Conservation (phyloP, 208 protist species). For the Wallacemonas sp. region DNA sequence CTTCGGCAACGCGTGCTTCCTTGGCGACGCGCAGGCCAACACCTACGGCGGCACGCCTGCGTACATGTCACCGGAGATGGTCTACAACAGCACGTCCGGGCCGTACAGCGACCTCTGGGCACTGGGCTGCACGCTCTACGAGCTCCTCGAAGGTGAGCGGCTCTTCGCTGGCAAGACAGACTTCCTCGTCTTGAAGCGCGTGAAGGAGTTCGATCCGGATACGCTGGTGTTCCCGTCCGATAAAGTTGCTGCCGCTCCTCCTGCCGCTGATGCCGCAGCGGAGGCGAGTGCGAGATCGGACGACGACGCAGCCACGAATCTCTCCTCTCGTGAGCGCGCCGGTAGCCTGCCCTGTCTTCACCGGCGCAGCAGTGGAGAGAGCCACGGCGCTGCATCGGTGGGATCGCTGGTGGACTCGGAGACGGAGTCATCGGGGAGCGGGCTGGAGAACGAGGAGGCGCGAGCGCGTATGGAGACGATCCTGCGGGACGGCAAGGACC, state of each 20-base stretch:
- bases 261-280: too few species aligned
- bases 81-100: conserved; percentile 72
- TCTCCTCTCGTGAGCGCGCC: neutral
- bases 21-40: conserved; percentile 64
- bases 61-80: conserved; percentile 90
- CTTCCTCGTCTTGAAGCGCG: conserved; percentile 62
- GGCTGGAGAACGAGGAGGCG: neutral
- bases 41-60: conserved; percentile 70
- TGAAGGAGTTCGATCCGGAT: conserved; percentile 40
- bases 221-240: conserved; percentile 2
- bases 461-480: conserved; percentile 24
- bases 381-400: too few species aligned
- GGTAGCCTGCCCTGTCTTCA: neutral
- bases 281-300: too few species aligned
- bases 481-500: conserved; percentile 53
- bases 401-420: too few species aligned
- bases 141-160: conserved; percentile 49
- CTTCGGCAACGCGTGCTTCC: conserved; percentile 81
- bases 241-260: neutral
- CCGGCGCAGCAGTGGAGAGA: neutral
- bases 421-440: conserved; percentile 12
- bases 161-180: conserved; percentile 58
- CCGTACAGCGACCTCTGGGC: conserved; percentile 97
- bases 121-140: conserved; percentile 97
- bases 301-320: neutral